phyloP scores from a whole-genome alignment of 371 early-diverging fungal genomes.

The Smittium mucronatum region DNA sequence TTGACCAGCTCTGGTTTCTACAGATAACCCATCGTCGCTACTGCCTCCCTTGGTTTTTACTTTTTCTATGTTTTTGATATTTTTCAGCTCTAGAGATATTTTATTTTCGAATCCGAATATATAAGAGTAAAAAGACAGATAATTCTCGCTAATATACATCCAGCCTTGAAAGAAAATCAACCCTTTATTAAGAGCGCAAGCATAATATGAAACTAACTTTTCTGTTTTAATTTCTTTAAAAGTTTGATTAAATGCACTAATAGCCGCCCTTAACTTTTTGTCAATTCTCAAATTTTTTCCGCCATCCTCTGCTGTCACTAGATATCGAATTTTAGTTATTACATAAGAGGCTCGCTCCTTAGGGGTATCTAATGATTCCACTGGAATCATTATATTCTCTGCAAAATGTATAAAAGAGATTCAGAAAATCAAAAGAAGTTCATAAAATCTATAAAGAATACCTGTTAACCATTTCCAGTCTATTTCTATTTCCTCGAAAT shows the following conservation, averaged over 20 bases:
- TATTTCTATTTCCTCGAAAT: conserved; percentile 59
- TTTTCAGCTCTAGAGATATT: conserved; percentile 74
- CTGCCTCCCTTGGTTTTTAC: conserved; percentile 81
- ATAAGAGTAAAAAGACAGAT: conserved; percentile 87
- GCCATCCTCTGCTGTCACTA: conserved; percentile 67
- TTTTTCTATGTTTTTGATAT: conserved; percentile 71
- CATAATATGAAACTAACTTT: conserved; percentile 86
- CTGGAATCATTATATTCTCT: conserved; percentile 55
- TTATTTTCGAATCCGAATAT: conserved; percentile 87
- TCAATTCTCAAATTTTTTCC: conserved; percentile 18
- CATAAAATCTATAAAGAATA: conserved; percentile 29
- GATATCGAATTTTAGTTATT: conserved; percentile 73
- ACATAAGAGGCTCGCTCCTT: conserved; percentile 72
- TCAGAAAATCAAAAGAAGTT: not conserved
- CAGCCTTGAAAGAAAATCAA: conserved; percentile 88
- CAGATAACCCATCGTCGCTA: conserved; percentile 73
- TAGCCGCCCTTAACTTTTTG: conserved; percentile 55
- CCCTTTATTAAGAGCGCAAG: conserved; percentile 72
- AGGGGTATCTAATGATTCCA: conserved; percentile 57
- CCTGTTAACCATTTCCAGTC: conserved; percentile 77
- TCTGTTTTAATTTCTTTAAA: conserved; percentile 72
- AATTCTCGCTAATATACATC: conserved; percentile 88
- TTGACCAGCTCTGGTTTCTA: conserved; percentile 47
- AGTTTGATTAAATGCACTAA: conserved; percentile 79
- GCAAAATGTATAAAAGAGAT: not conserved